Evolutionary conservation across 495 filamentous ascomycete genomes (phyloP), one percentile per base, ranked within the genome.

Genomic region (Penicillium lividum): DNA sequence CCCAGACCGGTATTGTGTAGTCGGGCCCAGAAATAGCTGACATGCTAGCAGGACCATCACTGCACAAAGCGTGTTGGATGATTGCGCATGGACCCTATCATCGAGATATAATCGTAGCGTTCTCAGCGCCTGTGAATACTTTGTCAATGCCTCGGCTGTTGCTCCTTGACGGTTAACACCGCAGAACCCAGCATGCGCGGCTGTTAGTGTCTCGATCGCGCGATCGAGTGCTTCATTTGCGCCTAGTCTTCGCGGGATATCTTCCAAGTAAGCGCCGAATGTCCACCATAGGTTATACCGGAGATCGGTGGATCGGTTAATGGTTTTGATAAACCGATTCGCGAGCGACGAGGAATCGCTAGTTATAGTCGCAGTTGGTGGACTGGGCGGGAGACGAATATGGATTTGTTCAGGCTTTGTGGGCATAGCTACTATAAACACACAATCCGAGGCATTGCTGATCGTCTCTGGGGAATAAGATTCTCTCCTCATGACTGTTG

Each of bases 1-100:
- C 15, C 75, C 75, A n/a, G 66, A 65, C 56, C 58, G 61, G 3
- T 11, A 31, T 16, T 51, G 31, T 7, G 25, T 51, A 5, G 42
- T 5, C 16, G 49, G 52, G 3, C 68, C 69, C 27, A 67, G 51
- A 31, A 78, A 69, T 22, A 59, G 52, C 65, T 78, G 69, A 49
- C 70, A 73, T 8, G 80, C 65, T 40, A 77, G 52, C 7, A 80
- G 47, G 13, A 82, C 16, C 65, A 74, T 75, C 0, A 81, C 73
- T 1, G 80, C 75, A 48, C 74, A 73, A 4, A 82, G 61, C 16
- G 79, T 81, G 42, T 73, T 73, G 1, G 74, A 65, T 7, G 68
- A 56, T 2, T 58, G 50, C 3, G 77, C 78, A 57, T 73, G 72
- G 31, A 52, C 43, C 0, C 69, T 68, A 29, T 81, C 69, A 57